Percentiles rank a stretch among this genome's conserved stretches.
phyloP scores from a whole-genome alignment of 345 rosid genomes.

The Lepidium aucheri region DNA sequence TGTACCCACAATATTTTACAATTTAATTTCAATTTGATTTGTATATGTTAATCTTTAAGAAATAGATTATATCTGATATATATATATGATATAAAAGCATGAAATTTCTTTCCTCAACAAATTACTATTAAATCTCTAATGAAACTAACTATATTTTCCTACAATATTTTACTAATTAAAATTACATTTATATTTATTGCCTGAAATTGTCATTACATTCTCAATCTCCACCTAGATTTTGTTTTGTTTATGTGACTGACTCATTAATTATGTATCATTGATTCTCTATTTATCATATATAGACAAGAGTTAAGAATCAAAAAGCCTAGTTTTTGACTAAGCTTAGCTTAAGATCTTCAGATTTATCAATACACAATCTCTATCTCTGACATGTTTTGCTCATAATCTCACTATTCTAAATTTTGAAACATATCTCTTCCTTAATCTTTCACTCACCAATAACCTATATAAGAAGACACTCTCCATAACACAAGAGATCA shows the following conservation, averaged over 20 bases:
- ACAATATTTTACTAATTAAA: too few relatives aligned
- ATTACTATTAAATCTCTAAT: too few relatives aligned
- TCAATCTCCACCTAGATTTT: slow-evolving; percentile 3
- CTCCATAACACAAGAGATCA: background rate
- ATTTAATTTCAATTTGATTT: too few relatives aligned
- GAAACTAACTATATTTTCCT: too few relatives aligned
- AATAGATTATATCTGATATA: too few relatives aligned
- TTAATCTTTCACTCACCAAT: background rate
- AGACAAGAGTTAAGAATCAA: background rate
- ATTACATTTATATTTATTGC: too few relatives aligned
- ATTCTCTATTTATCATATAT: slow-evolving; percentile 8
- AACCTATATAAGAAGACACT: background rate
- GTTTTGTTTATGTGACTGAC: background rate
- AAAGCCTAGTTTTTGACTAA: background rate
- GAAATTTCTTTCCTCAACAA: too few relatives aligned
- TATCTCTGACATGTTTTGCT: slow-evolving; percentile 13
- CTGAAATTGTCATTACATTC: background rate
- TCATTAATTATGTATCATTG: background rate
- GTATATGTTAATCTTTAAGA: too few relatives aligned
- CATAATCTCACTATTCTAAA: slow-evolving; percentile 2
- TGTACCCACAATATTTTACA: too few relatives aligned
- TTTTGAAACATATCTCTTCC: background rate
- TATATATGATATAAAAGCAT: too few relatives aligned
- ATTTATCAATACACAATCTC: background rate
- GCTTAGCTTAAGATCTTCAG: background rate